phyloP scores from a whole-genome alignment of 805 yeast species.

The Starmerella floris region DNA sequence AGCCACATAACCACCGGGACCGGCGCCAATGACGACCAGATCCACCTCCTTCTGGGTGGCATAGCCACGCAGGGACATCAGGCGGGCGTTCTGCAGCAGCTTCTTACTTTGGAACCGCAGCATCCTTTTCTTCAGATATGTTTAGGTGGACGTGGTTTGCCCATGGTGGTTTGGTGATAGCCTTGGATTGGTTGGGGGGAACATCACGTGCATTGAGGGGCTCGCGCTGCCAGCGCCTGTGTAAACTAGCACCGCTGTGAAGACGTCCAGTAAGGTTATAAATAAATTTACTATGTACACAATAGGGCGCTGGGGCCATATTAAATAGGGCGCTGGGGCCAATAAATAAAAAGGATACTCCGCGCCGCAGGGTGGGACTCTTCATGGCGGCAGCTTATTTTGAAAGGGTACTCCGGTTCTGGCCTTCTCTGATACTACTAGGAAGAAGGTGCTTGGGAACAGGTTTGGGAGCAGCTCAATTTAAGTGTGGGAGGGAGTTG shows the following conservation, averaged over 20 bases:
- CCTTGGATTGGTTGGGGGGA: neutral
- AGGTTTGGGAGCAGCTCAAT: too few relatives aligned
- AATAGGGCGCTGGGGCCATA: too few relatives aligned
- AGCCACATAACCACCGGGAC: constrained; percentile 99
- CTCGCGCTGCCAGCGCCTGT: neutral
- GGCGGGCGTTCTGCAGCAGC: constrained; percentile 7
- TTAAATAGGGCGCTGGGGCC: too few relatives aligned
- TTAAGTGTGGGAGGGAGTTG: too few relatives aligned
- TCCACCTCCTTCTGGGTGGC: constrained; percentile 49
- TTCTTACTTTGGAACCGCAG: constrained; percentile 13
- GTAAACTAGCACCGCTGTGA: neutral
- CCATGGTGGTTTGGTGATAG: neutral
- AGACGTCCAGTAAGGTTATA: too few relatives aligned
- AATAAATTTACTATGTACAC: too few relatives aligned
- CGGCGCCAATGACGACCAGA: constrained; percentile 93
- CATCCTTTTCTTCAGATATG: constrained; percentile 1
- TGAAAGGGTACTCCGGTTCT: too few relatives aligned
- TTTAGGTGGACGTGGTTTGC: neutral
- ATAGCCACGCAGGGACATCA: constrained; percentile 11
- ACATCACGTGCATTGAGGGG: neutral
- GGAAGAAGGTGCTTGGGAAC: too few relatives aligned
- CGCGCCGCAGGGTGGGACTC: too few relatives aligned
- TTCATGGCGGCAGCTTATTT: too few relatives aligned
- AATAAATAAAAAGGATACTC: too few relatives aligned
- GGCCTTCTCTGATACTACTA: too few relatives aligned